Conservation (phyloP, 2,329 filamentous ascomycete species). For the Pseudogymnoascus sp. region DNA sequence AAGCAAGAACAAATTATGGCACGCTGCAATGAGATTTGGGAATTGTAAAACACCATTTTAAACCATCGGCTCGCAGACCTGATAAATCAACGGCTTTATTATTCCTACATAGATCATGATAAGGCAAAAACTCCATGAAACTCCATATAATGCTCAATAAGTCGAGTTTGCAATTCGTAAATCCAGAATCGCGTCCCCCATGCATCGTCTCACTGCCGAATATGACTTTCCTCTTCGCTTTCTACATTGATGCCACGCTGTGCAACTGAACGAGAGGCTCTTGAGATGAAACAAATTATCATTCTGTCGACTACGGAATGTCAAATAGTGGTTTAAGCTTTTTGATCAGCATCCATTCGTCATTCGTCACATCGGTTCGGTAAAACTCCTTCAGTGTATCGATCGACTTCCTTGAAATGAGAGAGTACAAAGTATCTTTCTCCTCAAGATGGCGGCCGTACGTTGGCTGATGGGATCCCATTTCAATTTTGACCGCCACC, state of each 20-base stretch:
- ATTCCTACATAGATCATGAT: constrained; percentile 2
- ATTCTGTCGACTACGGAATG: constrained; percentile 37
- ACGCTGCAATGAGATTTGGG: not conserved
- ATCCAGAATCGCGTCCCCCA: not conserved
- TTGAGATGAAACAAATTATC: constrained; percentile 2
- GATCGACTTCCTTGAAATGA: constrained; percentile 81
- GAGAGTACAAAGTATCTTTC: constrained; percentile 76
- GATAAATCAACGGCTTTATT: not conserved
- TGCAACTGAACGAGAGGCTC: not conserved
- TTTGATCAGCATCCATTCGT: constrained; percentile 91
- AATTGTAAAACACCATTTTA: not conserved
- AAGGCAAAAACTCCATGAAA: not conserved
- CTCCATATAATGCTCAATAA: not conserved
- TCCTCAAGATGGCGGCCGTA: constrained; percentile 96
- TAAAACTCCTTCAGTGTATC: constrained; percentile 96
- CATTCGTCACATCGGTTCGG: constrained; percentile 73
- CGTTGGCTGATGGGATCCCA: constrained; percentile 79
- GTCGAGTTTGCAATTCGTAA: not conserved
- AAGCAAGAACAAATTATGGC: not conserved
- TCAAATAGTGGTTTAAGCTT: constrained; percentile 95
- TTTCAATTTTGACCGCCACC: constrained; percentile 95
- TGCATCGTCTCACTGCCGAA: not conserved
- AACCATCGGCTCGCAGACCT: not conserved
- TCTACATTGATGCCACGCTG: constrained; percentile 11
- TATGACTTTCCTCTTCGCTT: constrained; percentile 4